Evolutionary conservation across 1,139 yeast species (phyloP).

Genomic region (Neolecta irregularis): DNA sequence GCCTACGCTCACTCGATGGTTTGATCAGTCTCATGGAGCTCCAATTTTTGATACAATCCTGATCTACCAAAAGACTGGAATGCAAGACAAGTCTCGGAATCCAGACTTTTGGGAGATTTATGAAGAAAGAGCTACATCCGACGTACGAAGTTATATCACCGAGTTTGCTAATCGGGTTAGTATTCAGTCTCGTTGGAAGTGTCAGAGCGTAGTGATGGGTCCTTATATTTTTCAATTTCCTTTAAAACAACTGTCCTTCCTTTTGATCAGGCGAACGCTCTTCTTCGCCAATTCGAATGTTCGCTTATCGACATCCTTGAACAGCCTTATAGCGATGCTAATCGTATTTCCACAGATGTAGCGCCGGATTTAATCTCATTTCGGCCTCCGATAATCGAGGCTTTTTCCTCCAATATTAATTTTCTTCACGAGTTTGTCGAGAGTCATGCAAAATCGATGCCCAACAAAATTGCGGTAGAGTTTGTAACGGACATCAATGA

Average conservation of each 20-base stretch:
- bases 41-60: conserved; percentile 16
- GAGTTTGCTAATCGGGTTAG: too few relatives aligned
- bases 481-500: conserved; percentile 13
- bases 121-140: conserved; percentile 6
- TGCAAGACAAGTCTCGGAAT: not conserved
- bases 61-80: conserved; percentile 13
- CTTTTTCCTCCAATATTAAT: conserved; percentile 3
- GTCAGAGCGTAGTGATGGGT: too few relatives aligned
- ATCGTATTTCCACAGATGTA: conserved; percentile 9
- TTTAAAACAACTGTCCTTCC: conserved; percentile 10
- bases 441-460: conserved; percentile 11
- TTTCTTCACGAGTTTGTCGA: conserved; percentile 17
- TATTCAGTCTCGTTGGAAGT: too few relatives aligned
- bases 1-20: conserved; percentile 6
- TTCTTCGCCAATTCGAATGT: conserved; percentile 14
- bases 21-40: conserved; percentile 2
- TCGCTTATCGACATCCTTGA: conserved; percentile 8
- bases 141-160: conserved; percentile 10
- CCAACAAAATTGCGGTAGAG: conserved; percentile 15
- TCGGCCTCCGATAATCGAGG: conserved; percentile 4
- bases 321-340: conserved; percentile 5
- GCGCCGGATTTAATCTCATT: conserved; percentile 7
- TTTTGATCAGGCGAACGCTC: conserved; percentile 11
- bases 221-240: conserved; percentile 4
- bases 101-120: conserved; percentile 3